Conservation (phyloP, 345 rosid genomes). For the Citrus maxima region DNA sequence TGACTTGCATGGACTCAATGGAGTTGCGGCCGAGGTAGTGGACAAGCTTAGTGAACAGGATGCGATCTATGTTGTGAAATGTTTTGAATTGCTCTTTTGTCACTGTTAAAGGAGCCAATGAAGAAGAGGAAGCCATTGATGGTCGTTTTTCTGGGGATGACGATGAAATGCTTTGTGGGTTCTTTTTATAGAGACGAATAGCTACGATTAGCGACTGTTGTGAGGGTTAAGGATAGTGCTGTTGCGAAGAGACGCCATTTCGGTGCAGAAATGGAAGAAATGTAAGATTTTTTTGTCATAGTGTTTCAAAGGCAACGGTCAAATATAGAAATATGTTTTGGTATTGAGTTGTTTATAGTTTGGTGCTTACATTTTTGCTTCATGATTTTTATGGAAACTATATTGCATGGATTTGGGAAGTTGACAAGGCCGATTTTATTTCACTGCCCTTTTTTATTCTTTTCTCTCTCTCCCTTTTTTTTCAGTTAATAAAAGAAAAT, state of each 20-base stretch:
- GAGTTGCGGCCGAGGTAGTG: constrained; percentile 41
- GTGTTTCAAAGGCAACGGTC: constrained; percentile 8
- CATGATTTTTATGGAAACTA: neutral
- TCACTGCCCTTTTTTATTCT: too few species aligned
- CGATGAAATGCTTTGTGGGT: neutral
- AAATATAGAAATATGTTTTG: neutral
- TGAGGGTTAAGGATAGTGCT: neutral
- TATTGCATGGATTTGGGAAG: neutral
- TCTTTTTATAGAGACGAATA: neutral
- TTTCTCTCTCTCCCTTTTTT: too few species aligned
- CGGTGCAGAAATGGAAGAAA: constrained; percentile 13
- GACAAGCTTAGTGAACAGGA: constrained; percentile 42
- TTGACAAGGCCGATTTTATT: neutral
- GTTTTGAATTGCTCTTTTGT: constrained; percentile 38
- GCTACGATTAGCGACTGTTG: neutral
- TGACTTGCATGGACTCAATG: constrained; percentile 41
- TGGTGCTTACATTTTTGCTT: neutral
- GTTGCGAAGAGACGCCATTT: constrained; percentile 17
- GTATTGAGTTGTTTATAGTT: neutral
- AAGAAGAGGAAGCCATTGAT: constrained; percentile 6
- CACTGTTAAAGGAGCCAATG: constrained; percentile 6
- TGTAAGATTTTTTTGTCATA: neutral
- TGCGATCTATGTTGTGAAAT: constrained; percentile 60
- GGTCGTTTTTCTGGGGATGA: neutral
- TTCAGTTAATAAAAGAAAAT: too few species aligned